Evolutionary conservation across 495 filamentous ascomycete species (phyloP).

Genomic region (Tetracladium setigerum): DNA sequence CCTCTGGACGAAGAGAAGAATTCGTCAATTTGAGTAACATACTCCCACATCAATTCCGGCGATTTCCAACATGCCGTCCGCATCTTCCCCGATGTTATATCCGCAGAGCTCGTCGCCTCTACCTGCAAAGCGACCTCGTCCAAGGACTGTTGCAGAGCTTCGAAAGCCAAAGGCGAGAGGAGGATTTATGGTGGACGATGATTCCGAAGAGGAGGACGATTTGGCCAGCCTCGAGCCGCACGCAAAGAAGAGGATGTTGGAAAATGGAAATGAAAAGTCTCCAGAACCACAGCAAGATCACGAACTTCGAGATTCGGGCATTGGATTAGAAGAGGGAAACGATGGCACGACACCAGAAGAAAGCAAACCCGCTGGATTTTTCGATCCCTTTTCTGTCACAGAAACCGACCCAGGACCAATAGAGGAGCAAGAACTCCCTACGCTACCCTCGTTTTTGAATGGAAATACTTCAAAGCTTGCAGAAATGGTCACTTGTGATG

Average conservation of each 20-base stretch:
- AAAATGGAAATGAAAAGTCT: neutral
- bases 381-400: too few relatives aligned
- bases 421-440: constrained; percentile 5
- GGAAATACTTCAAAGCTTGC: constrained; percentile 1
- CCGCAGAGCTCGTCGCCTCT: constrained; percentile 47
- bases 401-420: neutral
- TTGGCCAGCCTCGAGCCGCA: constrained; percentile 19
- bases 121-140: constrained; percentile 38
- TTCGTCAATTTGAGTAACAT: neutral
- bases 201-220: constrained; percentile 29
- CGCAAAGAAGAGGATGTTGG: constrained; percentile 24
- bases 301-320: constrained; percentile 1
- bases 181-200: constrained; percentile 37
- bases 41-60: constrained; percentile 34
- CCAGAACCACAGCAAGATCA: too few relatives aligned
- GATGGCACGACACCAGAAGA: too few relatives aligned
- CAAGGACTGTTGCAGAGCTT: constrained; percentile 28
- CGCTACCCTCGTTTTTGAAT: constrained; percentile 16
- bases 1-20: too few relatives aligned
- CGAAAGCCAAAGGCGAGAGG: constrained; percentile 30
- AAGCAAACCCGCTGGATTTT: too few relatives aligned
- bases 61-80: constrained; percentile 57
- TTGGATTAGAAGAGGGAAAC: constrained; percentile 17
- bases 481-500: constrained; percentile 58
- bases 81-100: constrained; percentile 55